These are phyloP conservation scores for Sindora glabra DNA, from an alignment of 306 rosid species.

Conservation along the genomic window DNA sequence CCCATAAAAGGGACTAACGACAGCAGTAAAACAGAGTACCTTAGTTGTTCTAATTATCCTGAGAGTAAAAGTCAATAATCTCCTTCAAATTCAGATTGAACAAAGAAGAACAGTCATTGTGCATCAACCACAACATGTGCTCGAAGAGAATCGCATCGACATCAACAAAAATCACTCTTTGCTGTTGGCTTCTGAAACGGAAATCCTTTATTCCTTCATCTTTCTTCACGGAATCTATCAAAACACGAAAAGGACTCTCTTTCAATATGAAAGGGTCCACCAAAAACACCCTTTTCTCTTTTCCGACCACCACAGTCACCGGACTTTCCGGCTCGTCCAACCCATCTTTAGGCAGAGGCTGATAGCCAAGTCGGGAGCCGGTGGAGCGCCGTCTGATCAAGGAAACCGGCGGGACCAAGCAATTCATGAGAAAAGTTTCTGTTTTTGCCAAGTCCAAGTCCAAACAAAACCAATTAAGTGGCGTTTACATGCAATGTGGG, in stretches of 20 bases:
- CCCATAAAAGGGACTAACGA: not conserved
- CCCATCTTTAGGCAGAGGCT: slow-evolving; percentile 22
- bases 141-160: slow-evolving; percentile 89
- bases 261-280: slow-evolving; percentile 76
- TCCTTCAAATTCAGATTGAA: slow-evolving; percentile 67
- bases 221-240: slow-evolving; percentile 52
- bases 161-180: slow-evolving; percentile 51
- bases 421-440: too few species aligned
- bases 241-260: slow-evolving; percentile 56
- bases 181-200: not conserved
- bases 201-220: not conserved
- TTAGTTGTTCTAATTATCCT: slow-evolving; percentile 33
- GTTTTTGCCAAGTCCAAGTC: too few species aligned
- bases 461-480: too few species aligned
- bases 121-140: slow-evolving; percentile 84
- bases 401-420: slow-evolving; percentile 65
- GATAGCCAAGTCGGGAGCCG: slow-evolving; percentile 40
- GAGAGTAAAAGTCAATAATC: slow-evolving; percentile 75
- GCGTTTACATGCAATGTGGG: too few species aligned
- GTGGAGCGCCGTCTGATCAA: slow-evolving; percentile 41
- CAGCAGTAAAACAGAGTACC: slow-evolving; percentile 24
- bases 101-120: slow-evolving; percentile 72
- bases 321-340: slow-evolving; percentile 25
- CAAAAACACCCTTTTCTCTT: slow-evolving; percentile 65
- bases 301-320: slow-evolving; percentile 80